Evolutionary conservation across 2,329 filamentous ascomycete genomes (phyloP).

Genomic region (Fulvia fulva): DNA sequence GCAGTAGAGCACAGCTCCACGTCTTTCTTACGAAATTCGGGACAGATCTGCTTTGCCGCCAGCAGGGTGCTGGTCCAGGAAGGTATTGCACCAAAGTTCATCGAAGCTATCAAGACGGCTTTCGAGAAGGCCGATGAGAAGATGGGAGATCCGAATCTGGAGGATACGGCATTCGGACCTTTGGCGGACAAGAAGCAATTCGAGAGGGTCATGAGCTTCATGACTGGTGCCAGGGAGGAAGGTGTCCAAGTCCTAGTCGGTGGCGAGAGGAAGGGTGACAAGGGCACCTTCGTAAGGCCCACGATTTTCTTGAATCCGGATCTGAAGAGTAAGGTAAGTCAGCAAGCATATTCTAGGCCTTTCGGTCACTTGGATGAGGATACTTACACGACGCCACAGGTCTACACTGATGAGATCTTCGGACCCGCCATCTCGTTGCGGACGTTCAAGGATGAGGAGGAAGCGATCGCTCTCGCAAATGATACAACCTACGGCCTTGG

Average conservation of each 20-base stretch:
- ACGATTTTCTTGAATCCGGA: slow-evolving; percentile 9
- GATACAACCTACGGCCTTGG: slow-evolving; percentile 24
- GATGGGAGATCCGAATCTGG: slow-evolving; percentile 27
- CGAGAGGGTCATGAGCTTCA: slow-evolving; percentile 31
- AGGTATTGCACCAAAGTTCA: slow-evolving; percentile 45
- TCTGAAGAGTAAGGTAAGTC: not conserved
- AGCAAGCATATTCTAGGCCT: no score
- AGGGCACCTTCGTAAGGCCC: slow-evolving; percentile 32
- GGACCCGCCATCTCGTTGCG: slow-evolving; percentile 36
- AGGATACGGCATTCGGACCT: slow-evolving; percentile 40
- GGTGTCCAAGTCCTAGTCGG: slow-evolving; percentile 22
- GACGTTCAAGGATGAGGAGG: slow-evolving; percentile 45
- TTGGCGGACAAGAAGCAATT: slow-evolving; percentile 50
- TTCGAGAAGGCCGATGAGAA: slow-evolving; percentile 19
- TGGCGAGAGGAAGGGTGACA: slow-evolving; percentile 21
- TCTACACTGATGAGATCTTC: slow-evolving; percentile 36
- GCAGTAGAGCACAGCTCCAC: slow-evolving; percentile 10
- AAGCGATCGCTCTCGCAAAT: slow-evolving; percentile 46
- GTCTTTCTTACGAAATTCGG: slow-evolving; percentile 12
- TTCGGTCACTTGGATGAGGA: not conserved
- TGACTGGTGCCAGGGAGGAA: slow-evolving; percentile 22
- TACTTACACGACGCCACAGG: not conserved
- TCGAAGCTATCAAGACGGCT: slow-evolving; percentile 39
- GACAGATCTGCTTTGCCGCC: slow-evolving; percentile 27
- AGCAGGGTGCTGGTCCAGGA: slow-evolving; percentile 32